phyloP scores from a whole-genome alignment of 139 green algal genomes.

The Haematococcus lacustris region DNA sequence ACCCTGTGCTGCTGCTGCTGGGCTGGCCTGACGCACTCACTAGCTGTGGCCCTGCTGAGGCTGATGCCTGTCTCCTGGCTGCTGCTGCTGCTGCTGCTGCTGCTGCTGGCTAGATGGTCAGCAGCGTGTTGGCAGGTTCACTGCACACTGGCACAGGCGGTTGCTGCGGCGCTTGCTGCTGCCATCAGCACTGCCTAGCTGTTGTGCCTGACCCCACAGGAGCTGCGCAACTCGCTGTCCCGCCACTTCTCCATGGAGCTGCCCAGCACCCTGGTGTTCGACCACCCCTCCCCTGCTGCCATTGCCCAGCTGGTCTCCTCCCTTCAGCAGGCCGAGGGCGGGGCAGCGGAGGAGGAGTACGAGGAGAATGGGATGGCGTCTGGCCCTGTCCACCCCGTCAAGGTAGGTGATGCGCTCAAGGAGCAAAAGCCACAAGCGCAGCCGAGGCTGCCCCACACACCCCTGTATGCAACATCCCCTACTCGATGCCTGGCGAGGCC shows the following conservation, averaged over 20 bases:
- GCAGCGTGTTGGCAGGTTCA: not conserved
- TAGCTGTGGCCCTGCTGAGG: not conserved
- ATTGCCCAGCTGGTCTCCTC: conserved; percentile 9
- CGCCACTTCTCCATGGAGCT: conserved; percentile 50
- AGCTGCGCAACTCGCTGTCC: conserved; percentile 70
- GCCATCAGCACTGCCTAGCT: not conserved
- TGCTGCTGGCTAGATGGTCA: not conserved
- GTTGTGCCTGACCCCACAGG: conserved; percentile 8
- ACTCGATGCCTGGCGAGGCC: no score
- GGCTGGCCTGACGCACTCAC: not conserved
- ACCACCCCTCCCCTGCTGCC: conserved; percentile 56
- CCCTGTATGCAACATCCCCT: no score
- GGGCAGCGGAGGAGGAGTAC: no score
- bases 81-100: not conserved
- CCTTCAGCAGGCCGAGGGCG: no score
- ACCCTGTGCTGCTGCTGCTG: not conserved
- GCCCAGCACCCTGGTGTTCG: conserved; percentile 70
- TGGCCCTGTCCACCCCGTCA: no score
- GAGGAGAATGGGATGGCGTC: no score
- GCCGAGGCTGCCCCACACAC: no score
- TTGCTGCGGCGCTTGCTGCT: not conserved
- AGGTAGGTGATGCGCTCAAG: not conserved
- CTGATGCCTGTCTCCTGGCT: not conserved
- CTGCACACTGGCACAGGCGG: not conserved
- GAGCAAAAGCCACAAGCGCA: no score